These are phyloP conservation scores for Fusarium coffeatum DNA, from an alignment of 2,329 filamentous ascomycete genomes.

Conservation along the genomic window DNA sequence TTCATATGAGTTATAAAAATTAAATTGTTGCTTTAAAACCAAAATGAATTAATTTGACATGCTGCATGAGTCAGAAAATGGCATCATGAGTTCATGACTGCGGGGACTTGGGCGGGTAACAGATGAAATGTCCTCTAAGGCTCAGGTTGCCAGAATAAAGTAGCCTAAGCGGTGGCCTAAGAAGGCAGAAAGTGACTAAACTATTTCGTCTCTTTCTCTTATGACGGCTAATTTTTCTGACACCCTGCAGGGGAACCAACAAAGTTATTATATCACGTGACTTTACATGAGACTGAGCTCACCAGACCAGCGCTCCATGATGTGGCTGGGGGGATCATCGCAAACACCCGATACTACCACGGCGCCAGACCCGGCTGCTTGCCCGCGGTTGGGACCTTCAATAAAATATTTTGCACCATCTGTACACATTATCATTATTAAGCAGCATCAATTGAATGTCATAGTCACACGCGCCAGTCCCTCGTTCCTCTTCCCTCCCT, in stretches of 20 bases:
- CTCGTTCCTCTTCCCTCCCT: background rate
- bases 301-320: slow-evolving; percentile 42
- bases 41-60: background rate
- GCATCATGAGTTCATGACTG: slow-evolving; percentile 48
- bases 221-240: too few relatives aligned
- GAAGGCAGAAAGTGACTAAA: too few relatives aligned
- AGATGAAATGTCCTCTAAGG: too few relatives aligned
- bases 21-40: background rate
- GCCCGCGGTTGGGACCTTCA: slow-evolving; percentile 39
- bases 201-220: too few relatives aligned
- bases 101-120: slow-evolving; percentile 29
- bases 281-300: slow-evolving; percentile 35
- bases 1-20: background rate
- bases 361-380: slow-evolving; percentile 38
- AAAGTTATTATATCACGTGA: slow-evolving; percentile 40
- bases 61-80: slow-evolving; percentile 4
- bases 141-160: too few relatives aligned
- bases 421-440: background rate
- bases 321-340: slow-evolving; percentile 39
- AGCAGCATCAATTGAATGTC: slow-evolving; percentile 19
- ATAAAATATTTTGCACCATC: background rate
- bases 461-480: slow-evolving; percentile 7
- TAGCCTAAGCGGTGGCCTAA: too few relatives aligned
- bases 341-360: slow-evolving; percentile 32
- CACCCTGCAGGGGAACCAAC: background rate